Evolutionary conservation across 2,329 filamentous ascomycete genomes (phyloP).

Genomic region (Trichoderma afroharzianum): DNA sequence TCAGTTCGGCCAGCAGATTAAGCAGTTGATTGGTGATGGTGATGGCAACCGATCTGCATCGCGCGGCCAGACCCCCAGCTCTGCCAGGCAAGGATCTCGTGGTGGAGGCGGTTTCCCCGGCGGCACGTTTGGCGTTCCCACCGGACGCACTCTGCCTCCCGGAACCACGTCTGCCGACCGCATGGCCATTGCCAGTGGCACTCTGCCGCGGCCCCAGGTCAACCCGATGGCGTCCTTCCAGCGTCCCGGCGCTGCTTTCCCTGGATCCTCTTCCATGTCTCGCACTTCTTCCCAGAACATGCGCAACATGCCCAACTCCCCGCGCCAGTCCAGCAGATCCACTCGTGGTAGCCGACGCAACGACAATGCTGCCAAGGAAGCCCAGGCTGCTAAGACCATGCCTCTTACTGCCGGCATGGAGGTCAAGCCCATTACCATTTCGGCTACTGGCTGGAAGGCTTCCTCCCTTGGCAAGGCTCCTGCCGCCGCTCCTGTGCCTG

Average conservation of each 20-base stretch:
- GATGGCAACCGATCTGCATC: slow-evolving; percentile 61
- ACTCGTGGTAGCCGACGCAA: slow-evolving; percentile 63
- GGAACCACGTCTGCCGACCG: slow-evolving; percentile 76
- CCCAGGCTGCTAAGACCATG: slow-evolving; percentile 79
- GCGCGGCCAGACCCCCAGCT: slow-evolving; percentile 52
- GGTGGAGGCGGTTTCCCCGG: slow-evolving; percentile 56
- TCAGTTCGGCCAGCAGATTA: slow-evolving; percentile 90
- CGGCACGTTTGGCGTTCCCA: slow-evolving; percentile 61
- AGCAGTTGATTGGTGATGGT: slow-evolving; percentile 75
- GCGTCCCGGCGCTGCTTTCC: slow-evolving; percentile 56
- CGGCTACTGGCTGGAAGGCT: slow-evolving; percentile 85
- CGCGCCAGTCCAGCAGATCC: slow-evolving; percentile 62
- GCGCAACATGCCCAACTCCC: slow-evolving; percentile 67
- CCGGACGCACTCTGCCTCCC: slow-evolving; percentile 59
- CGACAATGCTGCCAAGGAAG: slow-evolving; percentile 56
- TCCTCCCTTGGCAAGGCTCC: slow-evolving; percentile 55
- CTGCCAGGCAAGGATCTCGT: slow-evolving; percentile 50
- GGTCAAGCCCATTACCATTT: slow-evolving; percentile 71
- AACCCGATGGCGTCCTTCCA: slow-evolving; percentile 40
- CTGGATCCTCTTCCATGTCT: slow-evolving; percentile 58
- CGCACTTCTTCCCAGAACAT: slow-evolving; percentile 61
- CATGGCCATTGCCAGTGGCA: slow-evolving; percentile 61
- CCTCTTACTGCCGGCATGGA: slow-evolving; percentile 82
- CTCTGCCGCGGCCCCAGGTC: slow-evolving; percentile 45
- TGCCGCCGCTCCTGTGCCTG: slow-evolving; percentile 28